Conservation (phyloP, 768 basidiomycete genomes). For the Porpolomopsis calyptriformis region DNA sequence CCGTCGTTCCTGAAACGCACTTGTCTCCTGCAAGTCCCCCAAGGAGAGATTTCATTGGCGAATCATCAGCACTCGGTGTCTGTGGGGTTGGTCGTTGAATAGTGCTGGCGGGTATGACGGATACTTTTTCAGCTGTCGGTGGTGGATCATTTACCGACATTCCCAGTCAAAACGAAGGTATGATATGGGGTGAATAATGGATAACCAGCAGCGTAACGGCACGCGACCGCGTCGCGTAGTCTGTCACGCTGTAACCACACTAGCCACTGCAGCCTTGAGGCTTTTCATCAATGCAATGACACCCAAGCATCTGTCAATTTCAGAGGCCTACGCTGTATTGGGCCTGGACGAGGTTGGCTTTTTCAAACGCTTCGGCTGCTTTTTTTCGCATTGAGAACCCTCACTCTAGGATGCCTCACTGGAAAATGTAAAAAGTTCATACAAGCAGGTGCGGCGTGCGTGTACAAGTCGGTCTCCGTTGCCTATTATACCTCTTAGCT, state of each 20-base stretch:
- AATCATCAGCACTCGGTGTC: slow-evolving; percentile 9
- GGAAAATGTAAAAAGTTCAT: slow-evolving; percentile 55
- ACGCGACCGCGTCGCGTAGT: slow-evolving; percentile 1
- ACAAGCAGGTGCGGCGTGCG: slow-evolving; percentile 45
- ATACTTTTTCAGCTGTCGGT: neutral
- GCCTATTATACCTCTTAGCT: slow-evolving; percentile 25
- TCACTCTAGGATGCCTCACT: slow-evolving; percentile 42
- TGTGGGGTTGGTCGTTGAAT: slow-evolving; percentile 6
- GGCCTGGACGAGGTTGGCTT: slow-evolving; percentile 44
- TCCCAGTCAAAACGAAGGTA: neutral
- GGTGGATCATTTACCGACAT: neutral
- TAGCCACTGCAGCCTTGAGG: neutral
- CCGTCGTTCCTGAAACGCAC: slow-evolving; percentile 31
- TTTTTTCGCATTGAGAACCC: slow-evolving; percentile 8
- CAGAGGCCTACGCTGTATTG: slow-evolving; percentile 32
- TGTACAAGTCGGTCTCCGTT: slow-evolving; percentile 1
- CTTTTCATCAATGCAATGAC: neutral
- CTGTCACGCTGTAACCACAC: neutral
- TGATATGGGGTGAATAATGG: no score
- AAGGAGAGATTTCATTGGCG: slow-evolving; percentile 24
- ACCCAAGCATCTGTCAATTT: slow-evolving; percentile 2
- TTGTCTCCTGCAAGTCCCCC: slow-evolving; percentile 47
- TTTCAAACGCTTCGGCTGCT: slow-evolving; percentile 3
- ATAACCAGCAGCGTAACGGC: no score
- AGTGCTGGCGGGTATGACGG: neutral